Evolutionary conservation across 2,329 filamentous ascomycete species (phyloP).

Genomic region (Penicillium capsulatum): DNA sequence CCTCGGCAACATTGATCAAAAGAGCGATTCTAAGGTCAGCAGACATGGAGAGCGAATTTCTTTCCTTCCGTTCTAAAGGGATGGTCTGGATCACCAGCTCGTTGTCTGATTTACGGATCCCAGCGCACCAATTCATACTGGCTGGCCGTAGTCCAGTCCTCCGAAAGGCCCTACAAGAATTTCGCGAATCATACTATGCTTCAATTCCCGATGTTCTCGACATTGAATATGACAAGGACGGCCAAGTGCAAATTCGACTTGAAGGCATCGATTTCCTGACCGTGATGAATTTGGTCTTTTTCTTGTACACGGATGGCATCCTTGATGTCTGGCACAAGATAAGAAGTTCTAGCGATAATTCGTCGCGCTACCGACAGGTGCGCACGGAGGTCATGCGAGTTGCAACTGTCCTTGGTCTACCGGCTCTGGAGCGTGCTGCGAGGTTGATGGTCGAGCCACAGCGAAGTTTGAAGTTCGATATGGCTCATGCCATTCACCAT

Average conservation of each 20-base stretch:
- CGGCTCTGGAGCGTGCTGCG: constrained; percentile 69
- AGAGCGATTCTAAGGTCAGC: constrained; percentile 42
- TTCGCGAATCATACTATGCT: constrained; percentile 53
- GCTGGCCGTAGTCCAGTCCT: constrained; percentile 68
- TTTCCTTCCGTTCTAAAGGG: constrained; percentile 25
- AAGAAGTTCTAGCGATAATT: constrained; percentile 59
- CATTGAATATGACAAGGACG: constrained; percentile 51
- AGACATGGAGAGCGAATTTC: constrained; percentile 44
- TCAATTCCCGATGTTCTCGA: constrained; percentile 58
- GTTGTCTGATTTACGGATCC: constrained; percentile 66
- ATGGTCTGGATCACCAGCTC: constrained; percentile 51
- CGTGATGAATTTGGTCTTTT: constrained; percentile 73
- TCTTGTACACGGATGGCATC: constrained; percentile 72
- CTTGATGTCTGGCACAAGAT: constrained; percentile 85
- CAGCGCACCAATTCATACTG: constrained; percentile 78
- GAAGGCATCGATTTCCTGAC: constrained; percentile 70
- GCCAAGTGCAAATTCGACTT: constrained; percentile 60
- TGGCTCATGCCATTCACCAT: constrained; percentile 66
- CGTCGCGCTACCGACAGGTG: constrained; percentile 72
- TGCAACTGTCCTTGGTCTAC: constrained; percentile 67
- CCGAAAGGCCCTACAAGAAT: constrained; percentile 57
- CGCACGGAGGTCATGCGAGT: constrained; percentile 83
- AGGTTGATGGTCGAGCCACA: constrained; percentile 67
- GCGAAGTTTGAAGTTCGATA: constrained; percentile 63
- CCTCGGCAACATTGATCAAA: constrained; percentile 31